Conservation (phyloP, 2,329 filamentous ascomycete genomes). For the Neocatenulostroma microsporum region DNA sequence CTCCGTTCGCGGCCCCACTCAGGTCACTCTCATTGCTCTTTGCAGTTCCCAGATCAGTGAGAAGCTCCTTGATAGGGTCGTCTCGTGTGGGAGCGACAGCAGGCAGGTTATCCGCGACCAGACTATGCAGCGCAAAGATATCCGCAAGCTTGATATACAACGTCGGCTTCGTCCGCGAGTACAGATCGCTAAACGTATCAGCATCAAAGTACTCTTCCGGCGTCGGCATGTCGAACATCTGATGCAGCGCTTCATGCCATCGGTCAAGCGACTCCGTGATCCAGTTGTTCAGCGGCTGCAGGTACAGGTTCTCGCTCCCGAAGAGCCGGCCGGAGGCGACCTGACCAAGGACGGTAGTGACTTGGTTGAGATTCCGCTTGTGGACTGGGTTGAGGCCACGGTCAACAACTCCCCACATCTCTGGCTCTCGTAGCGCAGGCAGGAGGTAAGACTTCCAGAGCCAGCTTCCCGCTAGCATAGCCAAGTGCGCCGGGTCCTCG, state of each 20-base stretch:
- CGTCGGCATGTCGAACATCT: conserved; percentile 70
- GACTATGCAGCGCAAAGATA: conserved; percentile 89
- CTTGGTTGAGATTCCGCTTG: conserved; percentile 83
- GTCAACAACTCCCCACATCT: conserved; percentile 88
- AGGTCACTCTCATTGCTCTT: conserved; percentile 89
- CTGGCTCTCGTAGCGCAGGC: conserved; percentile 78
- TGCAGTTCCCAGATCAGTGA: conserved; percentile 88
- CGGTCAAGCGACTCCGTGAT: conserved; percentile 76
- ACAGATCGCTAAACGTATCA: conserved; percentile 97
- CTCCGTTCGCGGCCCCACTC: conserved; percentile 24
- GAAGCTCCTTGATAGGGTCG: conserved; percentile 81
- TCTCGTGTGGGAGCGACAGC: conserved; percentile 72
- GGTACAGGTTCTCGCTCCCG: conserved; percentile 87
- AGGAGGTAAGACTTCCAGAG: conserved; percentile 91
- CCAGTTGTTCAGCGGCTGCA: conserved; percentile 91
- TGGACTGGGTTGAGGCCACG: conserved; percentile 81
- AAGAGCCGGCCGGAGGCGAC: conserved; percentile 83
- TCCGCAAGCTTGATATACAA: conserved; percentile 99
- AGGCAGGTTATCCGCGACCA: conserved; percentile 71
- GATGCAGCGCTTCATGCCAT: conserved; percentile 64
- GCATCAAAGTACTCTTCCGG: conserved; percentile 93
- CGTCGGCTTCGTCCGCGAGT: conserved; percentile 91
- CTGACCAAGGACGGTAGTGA: conserved; percentile 85
- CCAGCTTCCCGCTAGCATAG: conserved; percentile 84
- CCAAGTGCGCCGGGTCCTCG: conserved; percentile 67